Evolutionary conservation across 2,329 filamentous ascomycete genomes (phyloP), one percentile per base, ranked within the genome.

Genomic region (Claviceps sorghi): DNA sequence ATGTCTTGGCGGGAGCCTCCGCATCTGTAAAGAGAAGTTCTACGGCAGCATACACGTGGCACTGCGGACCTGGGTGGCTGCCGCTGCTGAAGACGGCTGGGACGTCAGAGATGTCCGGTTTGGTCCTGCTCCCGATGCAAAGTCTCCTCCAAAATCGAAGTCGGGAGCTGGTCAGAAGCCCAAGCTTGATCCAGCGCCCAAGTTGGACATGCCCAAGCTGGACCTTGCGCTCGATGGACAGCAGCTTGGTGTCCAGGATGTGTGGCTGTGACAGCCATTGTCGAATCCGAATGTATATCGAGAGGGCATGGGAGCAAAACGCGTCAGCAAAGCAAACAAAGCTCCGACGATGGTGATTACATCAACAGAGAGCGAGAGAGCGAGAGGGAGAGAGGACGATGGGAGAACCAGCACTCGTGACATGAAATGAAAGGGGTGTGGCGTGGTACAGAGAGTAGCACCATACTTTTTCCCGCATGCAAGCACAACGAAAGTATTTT

Each of bases 1-100:
- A 59, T 82, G 86, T 59, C 86, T 97, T 76, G 89, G 89, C 17
- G 79, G 79, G 22, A 91, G 83, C 53, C 72, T 97, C 56, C 82
- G 93, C 5, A 84, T 91, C 17, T 97, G 91, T 74, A 98, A 97
- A 66, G 90, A 96, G 68, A 97, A 97, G 66, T 95, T 97, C 66
- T 97, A 98, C 65, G 86, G 86, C 2, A 82, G 86, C 48, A 86
- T 98, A 4, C 93, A 98, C 65, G 88, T 91, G 60, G 88, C 84
- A 2, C 74, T 97, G 57, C 82, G 86, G 52, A 90, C 86, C 7
- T 98, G 91, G 90, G 86, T 96, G 19, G 84, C 83, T 0, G 93
- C 91, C 0, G 90, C 88, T 0, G 76, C 75, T 30, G 89, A 90
- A 55, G 93, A 98, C 67, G 86, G 81, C 46, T 98, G 93, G 91